Evolutionary conservation across 78 protist genomes (phyloP), one percentile per base, ranked within the genome.

Genomic region (Speleostelium caveatum): DNA sequence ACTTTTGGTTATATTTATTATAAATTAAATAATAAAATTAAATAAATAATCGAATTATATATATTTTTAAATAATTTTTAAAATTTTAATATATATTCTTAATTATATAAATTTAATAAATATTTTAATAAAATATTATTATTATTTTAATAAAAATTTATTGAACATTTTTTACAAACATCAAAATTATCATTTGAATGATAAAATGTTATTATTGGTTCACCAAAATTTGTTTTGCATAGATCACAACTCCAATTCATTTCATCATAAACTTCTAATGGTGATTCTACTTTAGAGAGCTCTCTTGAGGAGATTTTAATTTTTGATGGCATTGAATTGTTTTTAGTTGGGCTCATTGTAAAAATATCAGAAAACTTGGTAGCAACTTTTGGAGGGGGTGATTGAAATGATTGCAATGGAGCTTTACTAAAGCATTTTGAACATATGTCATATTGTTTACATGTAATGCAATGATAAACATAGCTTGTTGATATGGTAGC

Each of bases 391-490:
- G n/a, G n/a, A 10, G 35, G 22, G 24, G 26, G n/a, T n/a, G 49
- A 36, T 24, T 67, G 19, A 7, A 35, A n/a, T 24, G 33, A 30
- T 39, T 35, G 74, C 28, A 35, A 12, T 14, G 69, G 45, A 26
- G 69, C 39, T 51, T 51, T 51, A 53, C 51, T 33, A 17, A 72
- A 51, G 39, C 78, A 72, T 51, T 72, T 72, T 1, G 78, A 72
- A 33, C 78, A 72, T 19, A 51, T 17, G 26, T 72, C 78, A 53
- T 30, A 45, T n/a, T 51, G 2, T 32, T 24, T 72, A 21, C 78
- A 72, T 33, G 63, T 72, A 10, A 53, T 51, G 21, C 78, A 72
- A 72, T 72, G 78, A 24, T 72, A 72, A 10, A 72, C 30, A 53
- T 72, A 24, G 1, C 58, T 42, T 14, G 35, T n/a, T n/a, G 39